Base-by-base conservation (phyloP, 371 early-diverging fungal genomes). In the Parasitella parasitica region DNA sequence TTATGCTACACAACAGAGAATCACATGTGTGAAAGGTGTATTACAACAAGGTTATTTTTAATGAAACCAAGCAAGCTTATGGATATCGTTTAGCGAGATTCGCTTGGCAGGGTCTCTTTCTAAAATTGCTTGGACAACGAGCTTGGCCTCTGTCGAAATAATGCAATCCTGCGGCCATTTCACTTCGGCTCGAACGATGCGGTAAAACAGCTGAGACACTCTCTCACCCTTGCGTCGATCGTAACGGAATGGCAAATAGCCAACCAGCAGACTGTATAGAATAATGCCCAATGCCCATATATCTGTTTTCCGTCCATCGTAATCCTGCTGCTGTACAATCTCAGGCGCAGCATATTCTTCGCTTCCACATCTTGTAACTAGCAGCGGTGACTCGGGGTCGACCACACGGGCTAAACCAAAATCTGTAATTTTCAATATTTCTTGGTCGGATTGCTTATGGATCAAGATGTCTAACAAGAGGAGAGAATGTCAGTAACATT, bases 331-430 rank as follows among this genome's bases (percentile, higher is more conserved):
- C 16, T 89, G 77, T 26, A 94, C 78, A 37, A 94, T 80, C 67
- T 95, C 94, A 0, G 95, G 95, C n/a, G 94, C 90, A 4, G 93
- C 91, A 80, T 92, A 94, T 66, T 91, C 90, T 59, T 88, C 86
- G 37, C 87, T 85, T 16, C 91, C 91, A 68, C 87, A 88, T 20
- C 87, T 78, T 12, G 86, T 85, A 12, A 80, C 75, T 36, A 80
- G 59, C 20, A 78, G 56, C 6, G 78, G 77, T 18, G 70, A 54
- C n/a, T 76, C 70, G 26, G 70, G 63, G 35, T 82, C 78, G 20
- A 83, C 76, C 16, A 76, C 69, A 39, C 77, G 73, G 20, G 89
- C 85, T 26, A 86, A 64, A 36, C 88, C 88, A 61, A 90, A 90
- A 70, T 90, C 90, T 20, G 85, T 84, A 30, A 90, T 72, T 62